Evolutionary conservation across 371 early-diverging fungal genomes (phyloP).

Genomic region (Syncephalastrum sp.): DNA sequence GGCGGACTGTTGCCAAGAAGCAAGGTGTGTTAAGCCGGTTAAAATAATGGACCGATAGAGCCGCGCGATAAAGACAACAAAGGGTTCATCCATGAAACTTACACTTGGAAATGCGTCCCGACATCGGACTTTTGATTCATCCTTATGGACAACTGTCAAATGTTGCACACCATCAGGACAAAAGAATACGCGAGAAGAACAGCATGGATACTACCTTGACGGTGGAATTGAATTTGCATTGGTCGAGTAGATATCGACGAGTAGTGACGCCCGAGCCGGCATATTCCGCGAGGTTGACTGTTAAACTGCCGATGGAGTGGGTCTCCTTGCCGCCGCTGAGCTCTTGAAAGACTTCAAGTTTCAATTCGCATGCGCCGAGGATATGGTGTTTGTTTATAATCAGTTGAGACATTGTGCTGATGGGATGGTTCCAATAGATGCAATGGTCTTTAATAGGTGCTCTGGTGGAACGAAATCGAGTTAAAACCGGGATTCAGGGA

Average conservation of each 20-base stretch:
- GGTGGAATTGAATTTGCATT: slow-evolving; percentile 50
- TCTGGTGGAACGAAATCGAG: slow-evolving; percentile 21
- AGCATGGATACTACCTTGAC: slow-evolving; percentile 35
- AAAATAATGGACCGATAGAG: slow-evolving; percentile 29
- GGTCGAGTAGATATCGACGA: slow-evolving; percentile 38
- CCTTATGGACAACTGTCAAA: slow-evolving; percentile 42
- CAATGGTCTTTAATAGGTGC: slow-evolving; percentile 56
- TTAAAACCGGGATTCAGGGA: not conserved
- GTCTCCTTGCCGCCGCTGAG: slow-evolving; percentile 57
- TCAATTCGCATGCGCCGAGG: slow-evolving; percentile 57
- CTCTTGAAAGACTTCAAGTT: slow-evolving; percentile 57
- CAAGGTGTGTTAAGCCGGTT: slow-evolving; percentile 15
- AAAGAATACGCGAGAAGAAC: slow-evolving; percentile 4
- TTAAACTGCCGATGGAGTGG: slow-evolving; percentile 49
- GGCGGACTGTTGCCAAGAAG: slow-evolving; percentile 11
- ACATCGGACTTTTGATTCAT: slow-evolving; percentile 43
- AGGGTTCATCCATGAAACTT: slow-evolving; percentile 9
- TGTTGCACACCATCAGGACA: slow-evolving; percentile 6
- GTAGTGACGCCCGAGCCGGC: slow-evolving; percentile 37
- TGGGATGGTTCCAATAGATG: slow-evolving; percentile 51
- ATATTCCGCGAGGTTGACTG: slow-evolving; percentile 49
- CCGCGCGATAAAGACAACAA: slow-evolving; percentile 19
- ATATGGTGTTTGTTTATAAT: slow-evolving; percentile 58
- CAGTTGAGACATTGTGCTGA: slow-evolving; percentile 42
- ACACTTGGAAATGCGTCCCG: slow-evolving; percentile 39